These are phyloP conservation scores for Stagonosporopsis chrysanthemi DNA, from an alignment of 2,329 filamentous ascomycete genomes.

Conservation along the genomic window DNA sequence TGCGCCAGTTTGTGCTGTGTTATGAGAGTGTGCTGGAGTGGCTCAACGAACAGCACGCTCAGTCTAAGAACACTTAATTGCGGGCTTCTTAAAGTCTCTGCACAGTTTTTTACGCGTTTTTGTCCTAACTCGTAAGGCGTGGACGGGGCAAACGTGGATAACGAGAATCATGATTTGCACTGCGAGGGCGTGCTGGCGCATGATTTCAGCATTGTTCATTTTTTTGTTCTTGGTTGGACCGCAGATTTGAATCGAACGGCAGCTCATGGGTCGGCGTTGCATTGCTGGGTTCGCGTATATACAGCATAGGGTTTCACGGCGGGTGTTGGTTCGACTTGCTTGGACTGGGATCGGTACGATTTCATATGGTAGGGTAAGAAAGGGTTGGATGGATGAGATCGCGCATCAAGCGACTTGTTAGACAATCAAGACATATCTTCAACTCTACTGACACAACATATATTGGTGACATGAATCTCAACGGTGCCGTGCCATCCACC, in stretches of 20 bases:
- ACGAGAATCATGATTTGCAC: conserved; percentile 14
- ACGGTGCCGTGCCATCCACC: too few relatives aligned
- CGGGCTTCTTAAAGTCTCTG: background rate
- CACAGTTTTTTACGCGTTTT: background rate
- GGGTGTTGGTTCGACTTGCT: background rate
- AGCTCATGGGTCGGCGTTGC: conserved; percentile 15
- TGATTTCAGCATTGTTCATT: conserved; percentile 11
- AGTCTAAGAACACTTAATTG: conserved; percentile 3
- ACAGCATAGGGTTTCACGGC: conserved; percentile 10
- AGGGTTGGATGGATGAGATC: too few relatives aligned
- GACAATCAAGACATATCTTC: too few relatives aligned
- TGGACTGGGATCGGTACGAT: background rate
- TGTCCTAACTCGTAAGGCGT: background rate
- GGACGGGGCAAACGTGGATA: background rate
- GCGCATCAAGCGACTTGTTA: too few relatives aligned
- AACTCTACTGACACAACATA: too few relatives aligned
- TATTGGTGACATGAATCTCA: too few relatives aligned
- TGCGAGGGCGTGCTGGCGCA: conserved; percentile 6
- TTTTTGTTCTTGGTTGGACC: background rate
- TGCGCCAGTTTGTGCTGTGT: conserved; percentile 92
- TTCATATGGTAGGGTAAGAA: background rate
- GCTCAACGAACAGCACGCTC: conserved; percentile 62
- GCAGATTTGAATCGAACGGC: background rate
- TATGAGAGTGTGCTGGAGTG: conserved; percentile 96
- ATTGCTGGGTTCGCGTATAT: conserved; percentile 9